These are phyloP conservation scores for Rutidosis leptorrhynchoides DNA, from an alignment of 129 eudicot species.

Conservation along the genomic window DNA sequence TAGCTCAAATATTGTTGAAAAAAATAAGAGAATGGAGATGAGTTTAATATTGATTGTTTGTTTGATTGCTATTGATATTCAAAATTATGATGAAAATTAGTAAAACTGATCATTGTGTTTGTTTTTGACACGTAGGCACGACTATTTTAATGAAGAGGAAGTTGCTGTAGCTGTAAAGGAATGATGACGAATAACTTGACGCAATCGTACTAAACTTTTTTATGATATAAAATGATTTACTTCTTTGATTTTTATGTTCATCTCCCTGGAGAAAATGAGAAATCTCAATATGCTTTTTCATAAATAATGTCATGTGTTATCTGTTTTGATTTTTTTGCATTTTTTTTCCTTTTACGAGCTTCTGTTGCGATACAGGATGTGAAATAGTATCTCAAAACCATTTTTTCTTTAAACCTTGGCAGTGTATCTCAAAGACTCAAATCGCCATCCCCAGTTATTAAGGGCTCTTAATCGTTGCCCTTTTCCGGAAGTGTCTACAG, in stretches of 20 bases:
- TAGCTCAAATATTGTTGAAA: neutral
- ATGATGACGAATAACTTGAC: conserved; percentile 45
- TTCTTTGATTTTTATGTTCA: neutral
- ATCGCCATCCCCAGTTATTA: no score
- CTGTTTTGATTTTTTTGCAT: neutral
- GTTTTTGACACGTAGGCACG: conserved; percentile 44
- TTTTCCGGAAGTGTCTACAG: no score
- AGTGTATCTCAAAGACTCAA: no score
- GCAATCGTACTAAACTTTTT: conserved; percentile 11
- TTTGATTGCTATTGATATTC: neutral
- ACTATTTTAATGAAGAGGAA: conserved; percentile 57
- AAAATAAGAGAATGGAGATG: conserved; percentile 9
- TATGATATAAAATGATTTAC: conserved; percentile 14
- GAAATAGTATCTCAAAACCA: no score
- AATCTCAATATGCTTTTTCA: conserved; percentile 7
- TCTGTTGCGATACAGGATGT: neutral
- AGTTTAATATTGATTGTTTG: neutral
- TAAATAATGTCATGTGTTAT: conserved; percentile 22
- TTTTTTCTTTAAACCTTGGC: no score
- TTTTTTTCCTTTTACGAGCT: conserved; percentile 12
- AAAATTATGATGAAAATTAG: neutral
- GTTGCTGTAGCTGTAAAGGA: conserved; percentile 48
- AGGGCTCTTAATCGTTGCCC: no score
- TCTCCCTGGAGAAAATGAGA: neutral
- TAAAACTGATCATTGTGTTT: conserved; percentile 22